Evolutionary conservation across 169 alveolate species (phyloP), one percentile per base, ranked within the genome.

Genomic region (Babesia bovis): DNA sequence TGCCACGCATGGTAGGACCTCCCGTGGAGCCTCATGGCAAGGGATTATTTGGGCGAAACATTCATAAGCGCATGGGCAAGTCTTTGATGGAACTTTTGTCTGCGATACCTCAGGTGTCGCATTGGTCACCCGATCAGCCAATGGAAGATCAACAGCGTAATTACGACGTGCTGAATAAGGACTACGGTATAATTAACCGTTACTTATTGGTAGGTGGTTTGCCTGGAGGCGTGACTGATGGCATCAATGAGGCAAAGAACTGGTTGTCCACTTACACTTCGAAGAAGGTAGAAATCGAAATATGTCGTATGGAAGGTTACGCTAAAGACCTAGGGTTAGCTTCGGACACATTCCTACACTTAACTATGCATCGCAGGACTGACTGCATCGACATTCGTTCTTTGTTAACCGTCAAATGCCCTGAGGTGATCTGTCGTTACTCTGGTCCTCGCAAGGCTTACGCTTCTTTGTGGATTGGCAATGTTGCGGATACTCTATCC

Each of bases 401-500:
- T 4, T 12, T 4, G 41, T 4, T 67, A 9, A 57, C 47, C 30
- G 15, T 10, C 13, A 15, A 19, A n/a, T 13, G 13, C 41, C 72
- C 66, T 21, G 71, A 49, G 0, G 25, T 73, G 28, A 23, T 49
- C 7, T 61, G 75, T 49, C 55, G 56, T 33, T 71, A 55, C 53
- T 7, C 84, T 1, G 61, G 70, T 13, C 88, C 88, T 12, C 9
- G 65, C 10, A 32, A 19, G 35, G 73, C 88, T 23, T 26, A 0
- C 21, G 84, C 59, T 25, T 53, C 79, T 6, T 26, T 81, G n/a
- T 81, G 88, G 88, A 33, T 81, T 28, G 85, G 88, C 28, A 81
- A 81, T 40, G 33, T 81, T 17, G 19, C 61, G 17, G 88, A 81
- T 61, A n/a, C 65, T 4, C 65, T 75, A 38, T 67, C 79, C n/a